Conservation (phyloP, 2,329 filamentous ascomycete genomes). For the Trichoderma koningii region DNA sequence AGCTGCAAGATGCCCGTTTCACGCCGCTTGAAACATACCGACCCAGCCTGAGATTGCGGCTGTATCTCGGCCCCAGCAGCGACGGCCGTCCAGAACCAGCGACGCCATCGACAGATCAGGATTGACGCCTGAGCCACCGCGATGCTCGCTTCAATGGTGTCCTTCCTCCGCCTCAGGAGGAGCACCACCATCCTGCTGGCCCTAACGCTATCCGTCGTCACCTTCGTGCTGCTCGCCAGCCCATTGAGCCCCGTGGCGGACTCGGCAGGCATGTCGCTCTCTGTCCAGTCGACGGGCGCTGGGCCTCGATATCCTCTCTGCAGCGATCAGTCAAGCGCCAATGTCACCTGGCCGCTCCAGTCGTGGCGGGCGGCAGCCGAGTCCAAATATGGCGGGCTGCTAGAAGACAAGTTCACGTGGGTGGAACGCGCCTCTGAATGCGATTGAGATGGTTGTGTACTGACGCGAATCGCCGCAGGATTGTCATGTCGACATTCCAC, state of each 20-base stretch:
- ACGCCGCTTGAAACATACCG: background rate
- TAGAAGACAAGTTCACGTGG: constrained; percentile 41
- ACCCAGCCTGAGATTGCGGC: background rate
- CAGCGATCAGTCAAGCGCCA: constrained; percentile 1
- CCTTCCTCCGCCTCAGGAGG: constrained; percentile 25
- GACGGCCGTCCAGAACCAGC: background rate
- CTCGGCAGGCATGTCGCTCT: no score
- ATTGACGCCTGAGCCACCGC: background rate
- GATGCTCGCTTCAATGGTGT: constrained; percentile 20
- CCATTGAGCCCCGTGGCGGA: background rate
- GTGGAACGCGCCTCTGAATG: background rate
- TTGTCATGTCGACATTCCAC: constrained; percentile 43
- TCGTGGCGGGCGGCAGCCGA: constrained; percentile 26
- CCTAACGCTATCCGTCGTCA: constrained; percentile 20
- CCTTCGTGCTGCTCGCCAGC: constrained; percentile 20
- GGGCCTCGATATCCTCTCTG: constrained; percentile 17
- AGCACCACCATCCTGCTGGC: constrained; percentile 19
- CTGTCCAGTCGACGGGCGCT: background rate
- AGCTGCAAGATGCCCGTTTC: constrained; percentile 2
- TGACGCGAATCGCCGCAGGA: constrained; percentile 32
- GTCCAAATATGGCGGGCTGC: constrained; percentile 34
- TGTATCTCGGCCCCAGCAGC: background rate
- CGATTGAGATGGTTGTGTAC: background rate
- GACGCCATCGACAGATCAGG: background rate
- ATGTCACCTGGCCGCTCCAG: constrained; percentile 1